phyloP scores from a whole-genome alignment of 1,284 basidiomycete species.

The Puccinia triticina region DNA sequence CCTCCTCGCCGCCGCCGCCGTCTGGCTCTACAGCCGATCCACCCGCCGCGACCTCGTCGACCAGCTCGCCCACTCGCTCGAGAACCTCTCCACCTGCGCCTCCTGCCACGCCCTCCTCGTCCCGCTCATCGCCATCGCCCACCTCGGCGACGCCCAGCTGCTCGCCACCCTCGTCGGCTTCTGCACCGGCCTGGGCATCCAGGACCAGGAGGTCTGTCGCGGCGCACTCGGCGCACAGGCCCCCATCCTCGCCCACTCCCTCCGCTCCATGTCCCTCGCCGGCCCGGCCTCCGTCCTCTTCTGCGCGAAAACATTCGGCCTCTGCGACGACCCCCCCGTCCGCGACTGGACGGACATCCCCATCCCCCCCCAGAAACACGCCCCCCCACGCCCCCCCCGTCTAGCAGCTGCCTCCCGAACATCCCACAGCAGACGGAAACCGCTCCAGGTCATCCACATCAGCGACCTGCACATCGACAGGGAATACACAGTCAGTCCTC shows the following conservation, averaged over 20 bases:
- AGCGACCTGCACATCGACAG: constrained; percentile 59
- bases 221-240: constrained; percentile 66
- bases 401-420: not conserved
- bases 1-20: constrained; percentile 6
- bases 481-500: constrained; percentile 59
- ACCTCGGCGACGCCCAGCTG: constrained; percentile 42
- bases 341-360: constrained; percentile 52
- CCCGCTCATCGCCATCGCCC: constrained; percentile 47
- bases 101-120: constrained; percentile 46
- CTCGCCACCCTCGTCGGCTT: constrained; percentile 46
- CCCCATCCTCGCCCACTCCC: constrained; percentile 67
- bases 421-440: constrained; percentile 42
- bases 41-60: constrained; percentile 40
- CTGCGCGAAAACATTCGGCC: constrained; percentile 67
- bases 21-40: constrained; percentile 42
- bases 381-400: constrained; percentile 57
- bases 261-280: constrained; percentile 64
- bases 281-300: constrained; percentile 66
- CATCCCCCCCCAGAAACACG: constrained; percentile 35
- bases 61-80: constrained; percentile 40
- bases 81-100: constrained; percentile 46
- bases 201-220: constrained; percentile 66
- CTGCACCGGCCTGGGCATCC: constrained; percentile 54
- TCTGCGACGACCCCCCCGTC: constrained; percentile 63
- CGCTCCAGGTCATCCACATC: constrained; percentile 58